Percentiles rank a stretch among this genome's conserved stretches.
Conservation (phyloP, 1,284 basidiomycete genomes). For the Caloboletus firmus region DNA sequence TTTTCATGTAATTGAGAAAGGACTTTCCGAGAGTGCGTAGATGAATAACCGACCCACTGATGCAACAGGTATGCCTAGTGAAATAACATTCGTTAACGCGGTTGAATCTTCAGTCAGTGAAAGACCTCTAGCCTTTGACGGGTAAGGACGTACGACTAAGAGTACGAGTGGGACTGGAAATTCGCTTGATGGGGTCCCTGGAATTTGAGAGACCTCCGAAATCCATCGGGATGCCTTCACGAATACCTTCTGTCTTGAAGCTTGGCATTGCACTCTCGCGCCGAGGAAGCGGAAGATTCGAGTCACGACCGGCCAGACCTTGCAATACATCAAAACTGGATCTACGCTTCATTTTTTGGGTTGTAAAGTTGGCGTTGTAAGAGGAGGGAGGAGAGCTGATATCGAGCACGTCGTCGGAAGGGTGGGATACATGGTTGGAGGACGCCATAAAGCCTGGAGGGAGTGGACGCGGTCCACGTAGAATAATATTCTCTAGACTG, state of each 20-base stretch:
- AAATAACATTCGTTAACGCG: slow-evolving; percentile 22
- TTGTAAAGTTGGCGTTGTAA: slow-evolving; percentile 34
- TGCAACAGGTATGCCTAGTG: slow-evolving; percentile 75
- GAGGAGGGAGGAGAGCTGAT: slow-evolving; percentile 41
- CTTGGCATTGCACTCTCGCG: slow-evolving; percentile 43
- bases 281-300: slow-evolving; percentile 64
- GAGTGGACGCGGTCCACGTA: slow-evolving; percentile 61
- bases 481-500: slow-evolving; percentile 60
- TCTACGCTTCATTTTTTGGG: slow-evolving; percentile 53
- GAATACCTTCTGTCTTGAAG: slow-evolving; percentile 54
- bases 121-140: slow-evolving; percentile 27
- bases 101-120: slow-evolving; percentile 30
- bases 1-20: slow-evolving; percentile 20
- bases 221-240: slow-evolving; percentile 68
- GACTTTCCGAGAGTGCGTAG: slow-evolving; percentile 7
- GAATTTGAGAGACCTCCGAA: slow-evolving; percentile 44
- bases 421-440: slow-evolving; percentile 33
- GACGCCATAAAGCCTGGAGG: slow-evolving; percentile 43
- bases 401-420: slow-evolving; percentile 38
- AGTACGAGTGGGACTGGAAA: slow-evolving; percentile 70
- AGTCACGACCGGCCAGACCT: slow-evolving; percentile 70
- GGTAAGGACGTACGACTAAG: slow-evolving; percentile 66
- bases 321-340: slow-evolving; percentile 72
- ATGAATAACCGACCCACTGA: slow-evolving; percentile 62
- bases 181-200: slow-evolving; percentile 49